Base-by-base conservation (phyloP, 441 rosid genomes). In the Biscutella laevigata region DNA sequence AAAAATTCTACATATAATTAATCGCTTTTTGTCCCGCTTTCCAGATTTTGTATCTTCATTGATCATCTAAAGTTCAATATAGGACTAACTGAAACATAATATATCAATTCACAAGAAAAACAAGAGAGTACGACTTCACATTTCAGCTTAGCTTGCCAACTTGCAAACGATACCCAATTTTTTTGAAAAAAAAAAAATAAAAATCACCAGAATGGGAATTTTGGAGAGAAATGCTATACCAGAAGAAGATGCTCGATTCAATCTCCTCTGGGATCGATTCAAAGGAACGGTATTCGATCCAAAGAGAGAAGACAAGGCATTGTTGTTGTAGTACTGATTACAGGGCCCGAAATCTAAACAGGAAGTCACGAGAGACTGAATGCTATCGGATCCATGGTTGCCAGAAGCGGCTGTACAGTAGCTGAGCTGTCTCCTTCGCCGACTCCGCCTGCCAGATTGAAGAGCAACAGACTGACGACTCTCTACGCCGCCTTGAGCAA, bases 341-440 rank as follows among this genome's bases (percentile, higher is more conserved):
- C 86, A 90, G 9, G 92, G 95, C 68, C 80, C 90, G 41, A 83
- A 78, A 33, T 85, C 79, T 62, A 85, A 59, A 42, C 79, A 88
- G 20, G 92, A 85, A 36, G 68, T 53, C 72, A 85, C 71, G 6
- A 79, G 66, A 24, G 79, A 77, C 27, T 76, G 82, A 55, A 83
- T 61, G 39, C 69, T 57, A 20, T 21, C 40, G 71, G 83, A 76
- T 77, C 83, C 84, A 50, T n/a, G n/a, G n/a, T n/a, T n/a, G n/a
- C n/a, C n/a, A n/a, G 58, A 48, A 49, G 38, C 43, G 14, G 48
- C 42, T 4, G 66, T 26, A 49, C 74, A 74, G 62, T 72, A 62
- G 14, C 62, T 24, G 22, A 78, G 53, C 37, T 71, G 67, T 30
- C 70, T 62, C 65, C 73, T 67, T 61, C 87, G 74, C 35, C 80